Base-by-base conservation (phyloP, 768 basidiomycete species). In the Clitopilus hobsonii region DNA sequence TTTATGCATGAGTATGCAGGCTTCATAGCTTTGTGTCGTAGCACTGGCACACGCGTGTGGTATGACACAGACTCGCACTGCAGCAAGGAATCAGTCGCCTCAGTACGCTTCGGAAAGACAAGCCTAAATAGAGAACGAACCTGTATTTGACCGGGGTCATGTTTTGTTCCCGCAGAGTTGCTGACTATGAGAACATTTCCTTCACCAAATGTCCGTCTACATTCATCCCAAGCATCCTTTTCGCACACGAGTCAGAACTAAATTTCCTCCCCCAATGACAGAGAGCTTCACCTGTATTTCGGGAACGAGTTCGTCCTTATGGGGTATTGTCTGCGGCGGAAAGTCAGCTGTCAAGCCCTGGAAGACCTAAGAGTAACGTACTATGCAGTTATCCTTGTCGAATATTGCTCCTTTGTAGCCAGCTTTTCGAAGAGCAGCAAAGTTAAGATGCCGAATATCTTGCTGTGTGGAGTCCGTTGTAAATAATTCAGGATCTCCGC, bases 381-480 rank as follows among this genome's bases (percentile, higher is more conserved):
- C 96, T 60, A 98, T 71, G 65, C 96, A 98, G 63, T 99, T 98
- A 66, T 99, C 96, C 72, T 98, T 98, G 79, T 98, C 96, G 61
- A 98, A 89, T 1, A 99, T 84, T 2, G 88, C 91, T n/a, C 90
- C 94, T 47, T 84, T 82, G 66, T 92, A 94, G 4, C 95, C 94
- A 6, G 85, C 83, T 54, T 76, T 75, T 54, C 80, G 80, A 32
- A 98, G 74, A 30, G 84, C 84, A 7, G 61, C 61, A 75, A 92
- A 94, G 69, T 95, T 83, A 63, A 95, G 77, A 60, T 87, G 79
- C 76, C 91, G 89, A 62, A 95, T 91, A 66, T 91, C 91, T 90
- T 78, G 66, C 85, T 86, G 73, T 60, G 70, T 62, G 58, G 51
- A 57, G 47, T 57, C 53, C 58, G 65, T 52, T 59, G 61, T 57